Evolutionary conservation across 2,329 filamentous ascomycete genomes (phyloP).

Genomic region (Hymenoscyphus fraxineus): DNA sequence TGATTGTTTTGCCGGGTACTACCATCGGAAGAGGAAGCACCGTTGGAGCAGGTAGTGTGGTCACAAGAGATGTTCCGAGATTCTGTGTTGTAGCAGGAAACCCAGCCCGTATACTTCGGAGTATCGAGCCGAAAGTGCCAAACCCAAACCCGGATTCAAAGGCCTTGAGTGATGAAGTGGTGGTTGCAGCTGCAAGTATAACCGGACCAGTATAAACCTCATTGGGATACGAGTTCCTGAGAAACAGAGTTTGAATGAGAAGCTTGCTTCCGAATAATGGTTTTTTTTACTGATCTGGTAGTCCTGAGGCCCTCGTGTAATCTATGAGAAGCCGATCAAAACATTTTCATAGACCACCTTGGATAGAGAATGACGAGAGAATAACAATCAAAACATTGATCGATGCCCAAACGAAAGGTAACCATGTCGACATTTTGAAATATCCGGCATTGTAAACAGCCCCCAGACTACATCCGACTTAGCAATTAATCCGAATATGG

Average conservation of each 20-base stretch:
- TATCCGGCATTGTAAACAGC: slow-evolving; percentile 65
- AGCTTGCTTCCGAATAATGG: not conserved
- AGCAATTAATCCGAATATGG: slow-evolving; percentile 5
- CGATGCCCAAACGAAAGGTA: slow-evolving; percentile 66
- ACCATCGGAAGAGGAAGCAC: slow-evolving; percentile 71
- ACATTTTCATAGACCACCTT: slow-evolving; percentile 56
- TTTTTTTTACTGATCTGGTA: not conserved
- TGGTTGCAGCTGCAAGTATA: slow-evolving; percentile 43
- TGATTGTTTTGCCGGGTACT: slow-evolving; percentile 69
- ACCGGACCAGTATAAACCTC: not conserved
- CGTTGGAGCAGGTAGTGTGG: slow-evolving; percentile 77
- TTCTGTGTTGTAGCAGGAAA: slow-evolving; percentile 64
- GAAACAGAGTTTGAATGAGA: not conserved
- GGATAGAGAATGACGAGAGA: slow-evolving; percentile 67
- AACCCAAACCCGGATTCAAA: slow-evolving; percentile 47
- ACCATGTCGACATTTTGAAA: slow-evolving; percentile 72
- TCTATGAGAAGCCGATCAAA: not conserved
- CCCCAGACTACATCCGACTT: slow-evolving; percentile 47
- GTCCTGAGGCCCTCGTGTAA: not conserved
- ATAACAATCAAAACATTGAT: slow-evolving; percentile 66
- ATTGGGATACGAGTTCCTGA: not conserved
- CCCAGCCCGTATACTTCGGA: slow-evolving; percentile 56
- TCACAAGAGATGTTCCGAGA: slow-evolving; percentile 70
- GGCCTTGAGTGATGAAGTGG: slow-evolving; percentile 62
- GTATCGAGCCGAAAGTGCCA: slow-evolving; percentile 35